Percentiles rank a stretch among this genome's conserved stretches.
Conservation (phyloP, 306 rosid species). For the Benincasa hispida region DNA sequence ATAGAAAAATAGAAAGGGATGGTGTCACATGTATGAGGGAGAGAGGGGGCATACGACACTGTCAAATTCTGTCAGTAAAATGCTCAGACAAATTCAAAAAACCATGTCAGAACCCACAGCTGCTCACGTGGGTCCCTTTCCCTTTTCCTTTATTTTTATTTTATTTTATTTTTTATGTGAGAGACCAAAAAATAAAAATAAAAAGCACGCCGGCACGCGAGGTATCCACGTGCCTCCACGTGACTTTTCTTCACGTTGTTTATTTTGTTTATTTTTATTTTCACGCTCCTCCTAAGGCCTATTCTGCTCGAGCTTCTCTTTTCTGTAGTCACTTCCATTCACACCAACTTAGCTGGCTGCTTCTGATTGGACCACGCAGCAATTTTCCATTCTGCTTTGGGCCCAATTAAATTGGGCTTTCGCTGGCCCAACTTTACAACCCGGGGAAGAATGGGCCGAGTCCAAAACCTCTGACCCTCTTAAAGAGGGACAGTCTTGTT, state of each 20-base stretch:
- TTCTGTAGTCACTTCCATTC: background rate
- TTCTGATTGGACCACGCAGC: background rate
- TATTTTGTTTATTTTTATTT: background rate
- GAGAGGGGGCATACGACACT: slow-evolving; percentile 14
- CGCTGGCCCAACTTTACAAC: background rate
- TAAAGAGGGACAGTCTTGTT: too few species aligned
- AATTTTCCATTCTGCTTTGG: background rate
- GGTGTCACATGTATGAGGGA: background rate
- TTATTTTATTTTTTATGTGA: slow-evolving; percentile 12
- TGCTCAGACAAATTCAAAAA: background rate
- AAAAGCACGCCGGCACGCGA: slow-evolving; percentile 81
- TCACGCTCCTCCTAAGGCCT: background rate
- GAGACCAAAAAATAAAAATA: slow-evolving; percentile 21
- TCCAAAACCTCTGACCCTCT: background rate
- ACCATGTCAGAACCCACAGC: slow-evolving; percentile 25
- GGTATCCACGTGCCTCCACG: slow-evolving; percentile 68
- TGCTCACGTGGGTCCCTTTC: slow-evolving; percentile 37
- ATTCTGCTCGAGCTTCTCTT: background rate
- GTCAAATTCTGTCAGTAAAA: slow-evolving; percentile 8
- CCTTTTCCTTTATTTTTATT: background rate
- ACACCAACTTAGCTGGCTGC: background rate
- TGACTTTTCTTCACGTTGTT: slow-evolving; percentile 35
- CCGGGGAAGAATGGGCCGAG: background rate
- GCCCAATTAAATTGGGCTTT: background rate
- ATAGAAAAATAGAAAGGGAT: background rate